phyloP scores from a whole-genome alignment of 495 filamentous ascomycete genomes.

The Xylaria bambusicola region DNA sequence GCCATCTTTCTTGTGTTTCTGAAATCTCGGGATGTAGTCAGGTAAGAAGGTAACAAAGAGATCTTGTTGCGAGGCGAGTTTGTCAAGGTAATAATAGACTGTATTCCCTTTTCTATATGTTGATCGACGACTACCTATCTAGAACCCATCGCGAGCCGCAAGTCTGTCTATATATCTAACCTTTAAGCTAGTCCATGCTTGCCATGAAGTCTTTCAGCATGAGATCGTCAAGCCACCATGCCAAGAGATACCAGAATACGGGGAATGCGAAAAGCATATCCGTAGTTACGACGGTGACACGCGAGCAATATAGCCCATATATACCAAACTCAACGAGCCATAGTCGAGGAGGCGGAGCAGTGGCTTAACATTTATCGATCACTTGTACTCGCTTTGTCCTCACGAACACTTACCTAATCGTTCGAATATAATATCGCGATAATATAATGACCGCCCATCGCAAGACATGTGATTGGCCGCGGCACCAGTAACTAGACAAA shows the following conservation, averaged over 20 bases:
- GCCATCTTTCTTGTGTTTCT: conserved; percentile 4
- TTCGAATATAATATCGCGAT: background rate
- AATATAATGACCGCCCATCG: background rate
- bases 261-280: conserved; percentile 6
- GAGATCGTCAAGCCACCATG: background rate
- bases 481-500: no score
- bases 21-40: background rate
- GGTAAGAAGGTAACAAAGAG: background rate
- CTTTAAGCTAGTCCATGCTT: background rate
- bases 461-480: background rate
- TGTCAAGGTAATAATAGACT: background rate
- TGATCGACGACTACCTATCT: background rate
- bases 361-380: no score
- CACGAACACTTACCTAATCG: background rate
- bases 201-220: background rate
- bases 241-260: conserved; percentile 2
- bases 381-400: background rate
- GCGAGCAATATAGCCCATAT: background rate
- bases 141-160: background rate
- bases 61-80: background rate
- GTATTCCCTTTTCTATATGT: background rate
- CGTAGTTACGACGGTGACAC: background rate
- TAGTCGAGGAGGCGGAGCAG: background rate
- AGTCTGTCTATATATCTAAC: background rate
- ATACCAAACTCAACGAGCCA: background rate